Conservation (phyloP, 1,284 basidiomycete genomes). For the Ustilago hordei region DNA sequence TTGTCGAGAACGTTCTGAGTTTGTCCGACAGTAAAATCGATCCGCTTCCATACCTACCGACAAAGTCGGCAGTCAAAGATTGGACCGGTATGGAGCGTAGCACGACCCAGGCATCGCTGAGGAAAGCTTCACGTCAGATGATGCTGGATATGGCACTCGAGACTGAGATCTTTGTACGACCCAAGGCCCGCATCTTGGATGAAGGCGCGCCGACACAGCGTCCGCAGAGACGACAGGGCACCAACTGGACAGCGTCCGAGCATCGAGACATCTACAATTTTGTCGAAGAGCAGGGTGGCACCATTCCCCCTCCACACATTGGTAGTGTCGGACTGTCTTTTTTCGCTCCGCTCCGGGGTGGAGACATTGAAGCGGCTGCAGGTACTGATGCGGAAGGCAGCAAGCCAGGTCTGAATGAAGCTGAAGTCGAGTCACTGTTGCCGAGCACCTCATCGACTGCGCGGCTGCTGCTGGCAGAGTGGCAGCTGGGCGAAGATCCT, state of each 20-base stretch:
- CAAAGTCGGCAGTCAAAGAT: background rate
- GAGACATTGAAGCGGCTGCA: constrained; percentile 20
- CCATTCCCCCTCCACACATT: constrained; percentile 38
- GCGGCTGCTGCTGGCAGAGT: constrained; percentile 41
- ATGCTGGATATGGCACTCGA: constrained; percentile 34
- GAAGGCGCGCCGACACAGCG: constrained; percentile 30
- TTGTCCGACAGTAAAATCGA: background rate
- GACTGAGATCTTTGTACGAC: constrained; percentile 29
- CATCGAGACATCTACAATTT: constrained; percentile 35
- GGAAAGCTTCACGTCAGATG: constrained; percentile 16
- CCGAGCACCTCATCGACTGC: constrained; percentile 45
- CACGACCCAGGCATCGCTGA: constrained; percentile 14
- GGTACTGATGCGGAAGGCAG: background rate
- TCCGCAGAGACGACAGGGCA: constrained; percentile 26
- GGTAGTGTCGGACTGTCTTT: constrained; percentile 38
- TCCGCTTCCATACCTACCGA: constrained; percentile 16
- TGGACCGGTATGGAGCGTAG: constrained; percentile 15
- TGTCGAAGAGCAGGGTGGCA: constrained; percentile 38
- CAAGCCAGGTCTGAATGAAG: constrained; percentile 9
- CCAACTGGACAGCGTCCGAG: constrained; percentile 45
- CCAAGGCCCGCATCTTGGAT: constrained; percentile 33
- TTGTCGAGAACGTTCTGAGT: constrained; percentile 16
- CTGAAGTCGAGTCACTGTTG: constrained; percentile 31
- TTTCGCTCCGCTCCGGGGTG: constrained; percentile 36
- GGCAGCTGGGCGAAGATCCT: constrained; percentile 42